Percentiles rank a stretch among this genome's conserved stretches.
These are phyloP conservation scores for Psidium guajava DNA, from an alignment of 345 rosid species.

Conservation along the genomic window DNA sequence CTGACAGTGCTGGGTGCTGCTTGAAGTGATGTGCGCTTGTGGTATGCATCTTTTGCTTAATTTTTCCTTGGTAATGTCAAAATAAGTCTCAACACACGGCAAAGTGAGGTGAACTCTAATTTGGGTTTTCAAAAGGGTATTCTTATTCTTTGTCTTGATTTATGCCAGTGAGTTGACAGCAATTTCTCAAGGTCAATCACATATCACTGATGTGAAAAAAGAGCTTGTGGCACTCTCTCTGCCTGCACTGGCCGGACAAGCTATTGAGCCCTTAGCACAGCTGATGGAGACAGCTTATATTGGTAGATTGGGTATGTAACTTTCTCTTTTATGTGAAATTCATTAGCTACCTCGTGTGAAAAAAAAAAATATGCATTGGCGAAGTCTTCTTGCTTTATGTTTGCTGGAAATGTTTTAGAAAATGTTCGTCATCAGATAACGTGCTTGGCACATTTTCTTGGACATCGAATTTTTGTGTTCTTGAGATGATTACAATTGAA, in stretches of 20 bases:
- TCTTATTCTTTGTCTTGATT: slow-evolving; percentile 3
- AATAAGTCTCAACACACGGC: background rate
- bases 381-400: background rate
- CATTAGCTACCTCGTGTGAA: background rate
- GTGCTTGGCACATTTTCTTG: background rate
- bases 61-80: background rate
- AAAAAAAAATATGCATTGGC: background rate
- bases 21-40: background rate
- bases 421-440: background rate
- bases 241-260: slow-evolving; percentile 92
- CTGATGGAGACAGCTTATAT: slow-evolving; percentile 96
- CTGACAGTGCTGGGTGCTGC: background rate
- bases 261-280: slow-evolving; percentile 72
- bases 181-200: slow-evolving; percentile 10
- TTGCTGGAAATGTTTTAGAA: background rate
- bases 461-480: background rate
- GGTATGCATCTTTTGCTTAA: background rate
- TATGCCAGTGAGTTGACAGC: slow-evolving; percentile 29
- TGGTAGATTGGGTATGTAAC: slow-evolving; percentile 65
- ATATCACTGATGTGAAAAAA: slow-evolving; percentile 30
- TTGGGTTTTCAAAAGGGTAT: background rate
- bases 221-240: slow-evolving; percentile 75
- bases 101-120: background rate
- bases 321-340: background rate
- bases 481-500: background rate